Percentiles rank a stretch among this genome's conserved stretches.
Evolutionary conservation across 2,329 filamentous ascomycete genomes (phyloP).

Genomic region (Cercospora sp.): DNA sequence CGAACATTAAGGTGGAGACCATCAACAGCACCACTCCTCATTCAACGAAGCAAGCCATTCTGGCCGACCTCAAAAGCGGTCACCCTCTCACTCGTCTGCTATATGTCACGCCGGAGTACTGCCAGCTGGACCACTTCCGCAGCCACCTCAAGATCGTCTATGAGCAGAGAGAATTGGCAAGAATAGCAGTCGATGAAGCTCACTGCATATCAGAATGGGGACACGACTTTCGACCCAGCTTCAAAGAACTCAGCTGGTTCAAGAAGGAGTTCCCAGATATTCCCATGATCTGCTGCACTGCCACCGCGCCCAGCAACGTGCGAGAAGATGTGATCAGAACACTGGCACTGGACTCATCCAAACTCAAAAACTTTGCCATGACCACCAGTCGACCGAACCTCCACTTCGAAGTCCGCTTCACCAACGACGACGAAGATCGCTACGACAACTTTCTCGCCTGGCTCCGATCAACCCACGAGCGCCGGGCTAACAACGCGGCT

Average conservation of each 20-base stretch:
- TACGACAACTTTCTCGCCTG: constrained; percentile 73
- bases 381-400: constrained; percentile 81
- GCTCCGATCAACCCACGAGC: constrained; percentile 70
- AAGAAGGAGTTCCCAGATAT: constrained; percentile 77
- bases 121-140: constrained; percentile 74
- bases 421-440: constrained; percentile 71
- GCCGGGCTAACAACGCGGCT: constrained; percentile 59
- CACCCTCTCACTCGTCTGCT: constrained; percentile 81
- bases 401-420: constrained; percentile 87
- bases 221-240: constrained; percentile 92
- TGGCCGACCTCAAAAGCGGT: constrained; percentile 80
- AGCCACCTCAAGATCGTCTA: constrained; percentile 71
- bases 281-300: constrained; percentile 88
- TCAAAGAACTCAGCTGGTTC: constrained; percentile 85
- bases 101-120: constrained; percentile 92
- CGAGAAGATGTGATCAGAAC: constrained; percentile 78
- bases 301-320: constrained; percentile 80
- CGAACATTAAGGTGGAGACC: constrained; percentile 76
- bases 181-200: constrained; percentile 89
- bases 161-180: constrained; percentile 77
- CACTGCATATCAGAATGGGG: constrained; percentile 99
- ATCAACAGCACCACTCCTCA: constrained; percentile 80
- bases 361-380: constrained; percentile 74
- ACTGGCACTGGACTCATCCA: constrained; percentile 65
- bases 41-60: constrained; percentile 65